Percentiles rank a stretch among this genome's conserved stretches.
These are phyloP conservation scores for Cladosporium sp. DNA, from an alignment of 2,329 filamentous ascomycete species.

Conservation along the genomic window DNA sequence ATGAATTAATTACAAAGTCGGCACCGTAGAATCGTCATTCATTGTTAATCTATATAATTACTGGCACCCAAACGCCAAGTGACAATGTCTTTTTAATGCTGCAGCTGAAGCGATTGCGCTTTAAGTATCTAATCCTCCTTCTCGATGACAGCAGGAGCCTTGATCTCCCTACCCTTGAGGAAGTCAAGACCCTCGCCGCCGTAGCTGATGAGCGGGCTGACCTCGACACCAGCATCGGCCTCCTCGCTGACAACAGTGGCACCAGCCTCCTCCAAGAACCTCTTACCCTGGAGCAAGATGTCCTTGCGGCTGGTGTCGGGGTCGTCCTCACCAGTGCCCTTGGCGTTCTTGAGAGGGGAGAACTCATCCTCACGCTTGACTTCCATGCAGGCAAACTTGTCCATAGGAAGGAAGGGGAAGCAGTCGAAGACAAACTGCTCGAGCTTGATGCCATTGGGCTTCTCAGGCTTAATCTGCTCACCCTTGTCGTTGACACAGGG, in stretches of 20 bases:
- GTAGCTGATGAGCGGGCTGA: slow-evolving; percentile 93
- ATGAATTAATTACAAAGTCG: background rate
- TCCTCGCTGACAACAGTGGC: slow-evolving; percentile 70
- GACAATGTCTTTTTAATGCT: background rate
- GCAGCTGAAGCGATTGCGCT: background rate
- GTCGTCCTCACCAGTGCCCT: slow-evolving; percentile 86
- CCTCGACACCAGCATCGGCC: slow-evolving; percentile 72
- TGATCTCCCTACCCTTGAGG: slow-evolving; percentile 60
- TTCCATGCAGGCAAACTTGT: slow-evolving; percentile 93
- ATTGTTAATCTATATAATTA: slow-evolving; percentile 11
- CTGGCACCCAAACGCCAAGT: slow-evolving; percentile 5
- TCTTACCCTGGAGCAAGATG: slow-evolving; percentile 85
- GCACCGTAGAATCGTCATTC: slow-evolving; percentile 15
- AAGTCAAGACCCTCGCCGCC: slow-evolving; percentile 66
- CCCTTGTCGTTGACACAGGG: slow-evolving; percentile 76
- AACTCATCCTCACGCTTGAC: slow-evolving; percentile 97
- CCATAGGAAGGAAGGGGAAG: slow-evolving; percentile 82
- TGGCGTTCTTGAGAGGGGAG: slow-evolving; percentile 91
- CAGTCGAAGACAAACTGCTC: slow-evolving; percentile 99
- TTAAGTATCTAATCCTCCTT: slow-evolving; percentile 46
- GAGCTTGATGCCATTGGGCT: slow-evolving; percentile 97
- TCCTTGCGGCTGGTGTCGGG: slow-evolving; percentile 89
- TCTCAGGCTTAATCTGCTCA: slow-evolving; percentile 83
- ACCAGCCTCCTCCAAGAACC: slow-evolving; percentile 81
- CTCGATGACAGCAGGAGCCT: slow-evolving; percentile 66